Base-by-base conservation (phyloP, 2,329 filamentous ascomycete species). In the Aureobasidium sp. region DNA sequence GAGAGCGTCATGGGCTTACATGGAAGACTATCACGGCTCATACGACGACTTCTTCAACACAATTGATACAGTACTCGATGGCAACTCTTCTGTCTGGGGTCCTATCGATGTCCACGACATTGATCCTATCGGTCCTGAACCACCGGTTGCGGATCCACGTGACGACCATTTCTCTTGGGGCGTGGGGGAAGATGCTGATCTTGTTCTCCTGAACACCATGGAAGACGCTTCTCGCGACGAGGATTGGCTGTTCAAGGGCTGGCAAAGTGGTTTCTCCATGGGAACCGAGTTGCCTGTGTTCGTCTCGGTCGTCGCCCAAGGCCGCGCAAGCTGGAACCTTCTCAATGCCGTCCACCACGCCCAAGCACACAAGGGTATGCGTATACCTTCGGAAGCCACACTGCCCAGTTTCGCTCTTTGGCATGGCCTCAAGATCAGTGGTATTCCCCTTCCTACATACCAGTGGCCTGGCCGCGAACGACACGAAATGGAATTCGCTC, bases 131-230 rank as follows among this genome's bases (percentile, higher is more conserved):
- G 88, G 93, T 57, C 84, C 85, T 0, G 71, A 74, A 16, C 88
- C 88, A 1, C 84, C 79, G 0, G 74, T 75, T 2, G 83, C 87
- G 61, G 87, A 91, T 48, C 42, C 58, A 6, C 50, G 45, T 6
- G 84, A 86, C 57, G 89, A 95, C 63, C 80, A 83, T 58, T 88
- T 90, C 65, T 69, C 77, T 49, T 95, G 89, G 89, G 90, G 90
- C 25, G 86, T 91, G 1, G 87, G 81, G 48, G 89, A 95, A 67
- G 86, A 93, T 49, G 89, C 90, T 10, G 90, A 96, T 67, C 79
- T 93, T 59, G 49, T 60, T 11, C 51, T 60, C 6, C 42, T 59
- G 4, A 53, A 52, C 34, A 53, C 47, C 2, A 10, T 59, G 11
- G 40, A 49, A 39, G 56, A 59, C 16, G 57, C 55, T 8, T 39